Conservation (phyloP, 495 filamentous ascomycete species). For the Penicillium maclennaniae region DNA sequence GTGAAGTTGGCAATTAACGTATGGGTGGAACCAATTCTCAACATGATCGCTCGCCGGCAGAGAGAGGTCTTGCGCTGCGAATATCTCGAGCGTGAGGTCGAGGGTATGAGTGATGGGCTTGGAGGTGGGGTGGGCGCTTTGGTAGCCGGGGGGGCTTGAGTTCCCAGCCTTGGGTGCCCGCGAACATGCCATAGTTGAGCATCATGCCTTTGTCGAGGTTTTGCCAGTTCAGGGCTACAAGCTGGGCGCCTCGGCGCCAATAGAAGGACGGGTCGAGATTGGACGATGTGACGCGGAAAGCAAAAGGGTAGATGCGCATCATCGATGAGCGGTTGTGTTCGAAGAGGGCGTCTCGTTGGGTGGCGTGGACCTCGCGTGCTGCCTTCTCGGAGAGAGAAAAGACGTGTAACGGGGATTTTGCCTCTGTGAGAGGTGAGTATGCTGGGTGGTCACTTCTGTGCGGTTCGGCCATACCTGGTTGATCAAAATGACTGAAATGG, state of each 20-base stretch:
- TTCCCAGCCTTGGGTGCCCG: conserved; percentile 73
- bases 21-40: conserved; percentile 63
- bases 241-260: conserved; percentile 87
- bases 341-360: conserved; percentile 58
- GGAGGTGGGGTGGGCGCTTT: conserved; percentile 31
- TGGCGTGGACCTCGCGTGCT: conserved; percentile 66
- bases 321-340: conserved; percentile 77
- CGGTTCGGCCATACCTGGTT: conserved; percentile 42
- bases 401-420: conserved; percentile 72
- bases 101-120: conserved; percentile 29
- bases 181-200: conserved; percentile 93
- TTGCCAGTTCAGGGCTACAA: conserved; percentile 95
- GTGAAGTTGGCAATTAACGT: conserved; percentile 79
- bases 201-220: conserved; percentile 88
- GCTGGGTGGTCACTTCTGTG: not conserved
- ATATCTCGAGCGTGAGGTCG: conserved; percentile 47
- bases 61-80: conserved; percentile 51
- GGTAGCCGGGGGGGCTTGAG: conserved; percentile 72
- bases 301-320: conserved; percentile 87
- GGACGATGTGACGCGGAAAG: conserved; percentile 74
- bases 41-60: conserved; percentile 49
- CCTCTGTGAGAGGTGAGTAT: conserved; percentile 40
- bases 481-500: conserved; percentile 67
- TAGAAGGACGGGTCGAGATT: conserved; percentile 80
- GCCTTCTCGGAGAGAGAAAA: conserved; percentile 82